Base-by-base conservation (phyloP, 2,329 filamentous ascomycete genomes). In the Trichoderma koningiopsis region DNA sequence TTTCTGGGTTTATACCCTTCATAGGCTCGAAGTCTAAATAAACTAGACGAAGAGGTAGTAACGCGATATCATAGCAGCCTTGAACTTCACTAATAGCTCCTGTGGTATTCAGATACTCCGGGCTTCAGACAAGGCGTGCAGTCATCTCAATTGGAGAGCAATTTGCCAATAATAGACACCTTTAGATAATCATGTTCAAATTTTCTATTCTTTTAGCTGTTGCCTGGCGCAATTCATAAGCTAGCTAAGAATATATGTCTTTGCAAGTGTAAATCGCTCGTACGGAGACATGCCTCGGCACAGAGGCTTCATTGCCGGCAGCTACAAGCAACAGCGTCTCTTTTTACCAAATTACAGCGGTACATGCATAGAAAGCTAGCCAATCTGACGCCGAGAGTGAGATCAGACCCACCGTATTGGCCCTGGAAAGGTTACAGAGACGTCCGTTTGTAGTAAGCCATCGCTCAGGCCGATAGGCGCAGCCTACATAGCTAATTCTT, bases 221-320 rank as follows among this genome's bases (percentile, higher is more conserved):
- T 43, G 16, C n/a, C 7, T 43, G 6, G 40, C 40, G n/a, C 40
- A 49, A 5, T 11, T 4, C 13, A 49, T 49, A 24, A 24, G n/a
- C n/a, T 13, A 13, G 0, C 13, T 24, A 22, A 24, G n/a, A 19
- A 6, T 1, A 40, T 40, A 37, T 37, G 14, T 7, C 37, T 19
- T 19, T 40, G 37, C 37, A 5, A 19, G 37, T 40, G 37, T 43
- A 43, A 24, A 11, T 5, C n/a, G 47, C 22, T 27, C 62, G 2
- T 56, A 57, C 27, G 13, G 52, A 56, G 33, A 65, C 35, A n/a
- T 65, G 52, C 62, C 62, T 65, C 62, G 62, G 62, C 62, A 65
- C 56, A 52, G 43, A 19, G 16, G 24, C 27, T n/a, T 56, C 62
- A 43, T 7, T 47, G 27, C 62, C 52, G 62, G 49, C 22, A 49